Evolutionary conservation across 768 basidiomycete species (phyloP).

Genomic region (Astraeus odoratus): DNA sequence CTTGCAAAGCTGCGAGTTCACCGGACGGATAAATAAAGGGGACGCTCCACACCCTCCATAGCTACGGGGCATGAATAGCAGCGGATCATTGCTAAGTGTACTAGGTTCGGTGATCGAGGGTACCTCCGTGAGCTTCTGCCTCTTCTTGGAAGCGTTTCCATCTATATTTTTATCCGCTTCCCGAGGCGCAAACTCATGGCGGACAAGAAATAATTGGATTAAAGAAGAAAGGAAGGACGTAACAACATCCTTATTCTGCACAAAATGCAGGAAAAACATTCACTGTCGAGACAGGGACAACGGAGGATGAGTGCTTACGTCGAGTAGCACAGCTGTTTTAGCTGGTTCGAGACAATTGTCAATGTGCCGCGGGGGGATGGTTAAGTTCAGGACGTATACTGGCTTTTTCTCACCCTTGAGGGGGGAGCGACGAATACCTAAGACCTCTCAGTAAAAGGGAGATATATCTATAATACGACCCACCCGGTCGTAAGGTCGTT

Average conservation of each 20-base stretch:
- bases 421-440: slow-evolving; percentile 65
- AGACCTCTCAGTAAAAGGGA: slow-evolving; percentile 7
- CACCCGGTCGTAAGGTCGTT: slow-evolving; percentile 23
- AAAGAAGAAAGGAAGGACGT: slow-evolving; percentile 48
- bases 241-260: slow-evolving; percentile 57
- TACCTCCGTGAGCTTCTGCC: slow-evolving; percentile 34
- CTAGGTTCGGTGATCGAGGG: slow-evolving; percentile 3
- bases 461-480: slow-evolving; percentile 6
- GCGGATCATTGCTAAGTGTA: not conserved
- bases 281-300: no score
- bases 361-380: slow-evolving; percentile 54
- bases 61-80: slow-evolving; percentile 1
- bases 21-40: slow-evolving; percentile 11
- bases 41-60: slow-evolving; percentile 7
- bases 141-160: slow-evolving; percentile 41
- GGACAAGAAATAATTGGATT: slow-evolving; percentile 55
- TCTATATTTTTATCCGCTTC: slow-evolving; percentile 6
- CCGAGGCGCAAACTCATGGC: slow-evolving; percentile 49
- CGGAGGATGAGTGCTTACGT: slow-evolving; percentile 47
- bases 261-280: slow-evolving; percentile 3
- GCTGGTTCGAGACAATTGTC: slow-evolving; percentile 80
- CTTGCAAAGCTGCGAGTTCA: slow-evolving; percentile 10
- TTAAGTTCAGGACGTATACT: slow-evolving; percentile 77
- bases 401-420: slow-evolving; percentile 74
- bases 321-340: slow-evolving; percentile 60